phyloP scores from a whole-genome alignment of 768 basidiomycete genomes.

The Amanita brunnescens region DNA sequence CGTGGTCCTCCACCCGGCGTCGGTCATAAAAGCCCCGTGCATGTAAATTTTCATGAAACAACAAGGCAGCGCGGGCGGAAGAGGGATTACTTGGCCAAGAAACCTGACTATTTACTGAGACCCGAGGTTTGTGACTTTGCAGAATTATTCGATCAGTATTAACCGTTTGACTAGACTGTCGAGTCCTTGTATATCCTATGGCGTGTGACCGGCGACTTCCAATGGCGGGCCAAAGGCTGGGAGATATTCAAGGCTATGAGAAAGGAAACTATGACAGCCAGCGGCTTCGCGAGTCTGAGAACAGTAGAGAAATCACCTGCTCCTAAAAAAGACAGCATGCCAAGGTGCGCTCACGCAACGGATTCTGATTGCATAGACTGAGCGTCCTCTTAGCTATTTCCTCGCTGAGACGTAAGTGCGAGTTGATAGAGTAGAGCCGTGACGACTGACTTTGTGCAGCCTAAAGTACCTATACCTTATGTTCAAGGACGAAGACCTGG shows the following conservation, averaged over 20 bases:
- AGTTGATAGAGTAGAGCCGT: neutral
- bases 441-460: conserved; percentile 23
- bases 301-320: conserved; percentile 37
- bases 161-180: conserved; percentile 40
- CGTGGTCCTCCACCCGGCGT: conserved; percentile 46
- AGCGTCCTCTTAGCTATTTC: conserved; percentile 31
- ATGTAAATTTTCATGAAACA: conserved; percentile 13
- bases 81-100: conserved; percentile 47
- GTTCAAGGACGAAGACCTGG: conserved; percentile 54
- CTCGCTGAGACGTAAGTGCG: conserved; percentile 36
- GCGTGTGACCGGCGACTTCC: conserved; percentile 55
- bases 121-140: conserved; percentile 46
- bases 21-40: conserved; percentile 31
- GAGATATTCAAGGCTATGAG: conserved; percentile 60
- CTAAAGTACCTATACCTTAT: conserved; percentile 69
- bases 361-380: neutral
- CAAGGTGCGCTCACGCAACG: conserved; percentile 39
- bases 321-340: conserved; percentile 48
- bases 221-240: conserved; percentile 71
- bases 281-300: conserved; percentile 54
- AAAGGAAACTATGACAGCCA: conserved; percentile 43
- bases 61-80: conserved; percentile 18
- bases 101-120: conserved; percentile 46
- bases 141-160: neutral
- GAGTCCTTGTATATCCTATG: conserved; percentile 69